phyloP scores from a whole-genome alignment of 2,329 filamentous ascomycete species.

The Orbilia oligospora region DNA sequence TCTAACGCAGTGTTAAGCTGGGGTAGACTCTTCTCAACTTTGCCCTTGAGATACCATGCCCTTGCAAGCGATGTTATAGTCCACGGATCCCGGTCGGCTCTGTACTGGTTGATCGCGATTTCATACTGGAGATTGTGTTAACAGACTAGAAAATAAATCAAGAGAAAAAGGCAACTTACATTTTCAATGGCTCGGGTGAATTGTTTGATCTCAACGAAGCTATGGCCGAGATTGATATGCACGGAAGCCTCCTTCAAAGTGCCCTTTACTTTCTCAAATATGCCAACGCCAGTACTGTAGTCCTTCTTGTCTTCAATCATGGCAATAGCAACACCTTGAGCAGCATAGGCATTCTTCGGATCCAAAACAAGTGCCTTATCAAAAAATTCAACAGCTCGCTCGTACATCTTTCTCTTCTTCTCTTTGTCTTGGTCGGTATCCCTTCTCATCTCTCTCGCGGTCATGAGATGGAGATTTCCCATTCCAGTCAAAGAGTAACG shows the following conservation, averaged over 20 bases:
- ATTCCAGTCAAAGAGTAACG: constrained; percentile 96
- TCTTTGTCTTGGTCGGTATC: constrained; percentile 91
- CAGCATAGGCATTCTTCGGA: constrained; percentile 93
- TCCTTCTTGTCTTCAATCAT: constrained; percentile 96
- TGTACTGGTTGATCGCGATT: constrained; percentile 82
- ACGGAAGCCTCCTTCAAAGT: constrained; percentile 90
- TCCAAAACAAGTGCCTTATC: constrained; percentile 97
- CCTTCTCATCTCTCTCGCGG: constrained; percentile 93
- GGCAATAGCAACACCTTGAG: constrained; percentile 94
- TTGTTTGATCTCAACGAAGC: constrained; percentile 90
- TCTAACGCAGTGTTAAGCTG: constrained; percentile 74
- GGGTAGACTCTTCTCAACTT: constrained; percentile 74
- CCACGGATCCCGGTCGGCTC: constrained; percentile 78
- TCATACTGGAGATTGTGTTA: constrained; percentile 77
- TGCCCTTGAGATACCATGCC: constrained; percentile 86
- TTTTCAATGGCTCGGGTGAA: constrained; percentile 92
- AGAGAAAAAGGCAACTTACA: no score
- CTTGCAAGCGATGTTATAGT: constrained; percentile 89
- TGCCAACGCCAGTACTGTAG: constrained; percentile 82
- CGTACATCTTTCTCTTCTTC: constrained; percentile 87
- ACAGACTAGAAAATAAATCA: neutral
- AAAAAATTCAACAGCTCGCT: constrained; percentile 96
- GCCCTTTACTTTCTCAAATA: constrained; percentile 91
- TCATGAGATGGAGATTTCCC: constrained; percentile 88
- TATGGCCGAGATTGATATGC: constrained; percentile 92